These are phyloP conservation scores for Hymenoscyphus albidus DNA, from an alignment of 2,329 filamentous ascomycete genomes.

Conservation along the genomic window DNA sequence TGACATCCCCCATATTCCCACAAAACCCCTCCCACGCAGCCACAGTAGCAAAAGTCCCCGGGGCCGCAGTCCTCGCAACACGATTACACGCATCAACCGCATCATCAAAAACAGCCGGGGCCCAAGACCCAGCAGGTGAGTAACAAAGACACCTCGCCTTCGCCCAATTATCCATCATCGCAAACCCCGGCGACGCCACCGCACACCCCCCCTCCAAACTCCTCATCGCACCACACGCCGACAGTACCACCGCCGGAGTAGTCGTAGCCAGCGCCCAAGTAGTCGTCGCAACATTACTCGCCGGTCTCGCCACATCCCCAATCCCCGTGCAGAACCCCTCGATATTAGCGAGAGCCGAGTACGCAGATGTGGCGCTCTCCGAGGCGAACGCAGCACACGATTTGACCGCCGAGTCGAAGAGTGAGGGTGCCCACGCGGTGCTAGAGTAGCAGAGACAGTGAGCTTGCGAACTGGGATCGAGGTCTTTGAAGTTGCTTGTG, in stretches of 20 bases:
- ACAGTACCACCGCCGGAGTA: neutral
- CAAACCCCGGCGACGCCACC: conserved; percentile 7
- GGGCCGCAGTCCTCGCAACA: neutral
- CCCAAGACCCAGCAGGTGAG: neutral
- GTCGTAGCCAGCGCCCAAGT: neutral
- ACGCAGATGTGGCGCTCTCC: conserved; percentile 16
- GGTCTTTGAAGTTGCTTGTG: conserved; percentile 23
- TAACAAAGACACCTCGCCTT: conserved; percentile 13
- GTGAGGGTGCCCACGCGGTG: conserved; percentile 22
- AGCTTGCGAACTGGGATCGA: conserved; percentile 25
- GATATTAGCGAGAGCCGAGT: conserved; percentile 19
- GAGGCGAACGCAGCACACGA: conserved; percentile 25
- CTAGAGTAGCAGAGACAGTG: conserved; percentile 31
- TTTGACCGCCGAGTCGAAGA: conserved; percentile 27
- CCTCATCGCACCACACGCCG: conserved; percentile 7
- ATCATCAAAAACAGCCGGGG: conserved; percentile 5
- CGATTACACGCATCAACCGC: conserved; percentile 2
- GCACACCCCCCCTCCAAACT: conserved; percentile 1
- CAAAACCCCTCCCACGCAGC: conserved; percentile 1
- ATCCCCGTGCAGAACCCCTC: conserved; percentile 25
- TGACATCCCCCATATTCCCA: conserved; percentile 2
- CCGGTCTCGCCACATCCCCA: conserved; percentile 21
- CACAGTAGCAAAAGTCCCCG: conserved; percentile 1
- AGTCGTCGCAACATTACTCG: neutral
- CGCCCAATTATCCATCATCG: neutral